Evolutionary conservation across 345 rosid species (phyloP), one percentile per base, ranked within the genome.

Genomic region (Balakata baccata): DNA sequence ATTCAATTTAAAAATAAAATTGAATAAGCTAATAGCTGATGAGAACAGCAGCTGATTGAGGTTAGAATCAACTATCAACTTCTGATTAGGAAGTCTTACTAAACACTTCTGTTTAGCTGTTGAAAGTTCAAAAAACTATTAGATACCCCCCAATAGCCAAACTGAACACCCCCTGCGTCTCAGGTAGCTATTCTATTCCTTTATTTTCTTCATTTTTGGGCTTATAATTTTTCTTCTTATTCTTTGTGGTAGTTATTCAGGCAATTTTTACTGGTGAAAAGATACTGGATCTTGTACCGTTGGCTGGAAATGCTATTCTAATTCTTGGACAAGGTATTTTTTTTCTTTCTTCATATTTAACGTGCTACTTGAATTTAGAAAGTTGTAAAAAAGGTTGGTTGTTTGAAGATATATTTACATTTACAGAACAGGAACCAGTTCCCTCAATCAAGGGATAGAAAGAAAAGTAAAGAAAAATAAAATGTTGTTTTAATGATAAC

Each of bases 241-340:
- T 80, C 49, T 52, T 14, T 73, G 59, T 79, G 69, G 71, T 76
- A 87, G 97, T 85, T 79, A 70, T 72, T 6, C 86, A 84, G 76
- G 84, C 89, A 69, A 81, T 92, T 70, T 90, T 92, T 74, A 67
- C 85, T 18, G 77, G 80, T 46, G 93, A 90, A 79, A 89, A 83
- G 86, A 77, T 92, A 77, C 89, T 84, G 65, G 90, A 87, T 70
- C 76, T 85, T 67, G 75, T 82, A 72, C 85, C 89, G 41, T 74
- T 81, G 68, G 80, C 87, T 39, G 75, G 84, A 66, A 89, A 86
- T 80, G 89, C 87, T 60, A 73, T 83, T 82, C 60, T 92, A 81
- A 78, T 87, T 73, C 96, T 92, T 57, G 97, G 91, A 75, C 82
- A 84, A 85, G 89, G 97, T 92, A 82, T 74, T 16, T 75, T 56